These are phyloP conservation scores for Heliocybe sulcata DNA, from an alignment of 1,284 basidiomycete genomes.

Conservation along the genomic window DNA sequence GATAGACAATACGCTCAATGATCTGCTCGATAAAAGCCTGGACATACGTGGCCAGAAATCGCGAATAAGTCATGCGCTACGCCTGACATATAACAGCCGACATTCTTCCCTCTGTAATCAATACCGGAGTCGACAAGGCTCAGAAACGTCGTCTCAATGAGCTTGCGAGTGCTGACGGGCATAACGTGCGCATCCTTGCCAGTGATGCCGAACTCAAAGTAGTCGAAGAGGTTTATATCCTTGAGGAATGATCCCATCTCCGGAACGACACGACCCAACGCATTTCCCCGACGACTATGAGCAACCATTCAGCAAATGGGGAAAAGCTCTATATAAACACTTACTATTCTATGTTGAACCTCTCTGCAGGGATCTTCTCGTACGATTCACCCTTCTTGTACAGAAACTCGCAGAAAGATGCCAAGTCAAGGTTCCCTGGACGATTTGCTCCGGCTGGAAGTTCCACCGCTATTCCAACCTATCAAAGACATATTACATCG, in stretches of 20 bases:
- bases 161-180: slow-evolving; percentile 25
- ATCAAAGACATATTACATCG: too few relatives aligned
- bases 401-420: slow-evolving; percentile 29
- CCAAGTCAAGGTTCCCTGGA: slow-evolving; percentile 25
- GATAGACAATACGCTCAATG: background rate
- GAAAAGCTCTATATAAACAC: slow-evolving; percentile 6
- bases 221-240: slow-evolving; percentile 27
- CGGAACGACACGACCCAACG: slow-evolving; percentile 18
- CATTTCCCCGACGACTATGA: slow-evolving; percentile 18
- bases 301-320: background rate
- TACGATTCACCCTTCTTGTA: slow-evolving; percentile 25
- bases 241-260: slow-evolving; percentile 31
- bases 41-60: slow-evolving; percentile 18
- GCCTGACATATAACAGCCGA: slow-evolving; percentile 32
- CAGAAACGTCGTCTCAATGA: slow-evolving; percentile 30
- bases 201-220: slow-evolving; percentile 31
- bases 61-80: slow-evolving; percentile 14
- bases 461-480: slow-evolving; percentile 32
- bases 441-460: slow-evolving; percentile 24
- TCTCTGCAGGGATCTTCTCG: slow-evolving; percentile 23
- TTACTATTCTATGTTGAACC: slow-evolving; percentile 26
- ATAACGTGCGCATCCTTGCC: slow-evolving; percentile 28
- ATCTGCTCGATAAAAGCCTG: background rate
- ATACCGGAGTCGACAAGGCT: slow-evolving; percentile 34
- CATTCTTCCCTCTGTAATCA: slow-evolving; percentile 26